These are phyloP conservation scores for Pythium aquatile DNA, from an alignment of 352 stramenopile species.

Conservation along the genomic window DNA sequence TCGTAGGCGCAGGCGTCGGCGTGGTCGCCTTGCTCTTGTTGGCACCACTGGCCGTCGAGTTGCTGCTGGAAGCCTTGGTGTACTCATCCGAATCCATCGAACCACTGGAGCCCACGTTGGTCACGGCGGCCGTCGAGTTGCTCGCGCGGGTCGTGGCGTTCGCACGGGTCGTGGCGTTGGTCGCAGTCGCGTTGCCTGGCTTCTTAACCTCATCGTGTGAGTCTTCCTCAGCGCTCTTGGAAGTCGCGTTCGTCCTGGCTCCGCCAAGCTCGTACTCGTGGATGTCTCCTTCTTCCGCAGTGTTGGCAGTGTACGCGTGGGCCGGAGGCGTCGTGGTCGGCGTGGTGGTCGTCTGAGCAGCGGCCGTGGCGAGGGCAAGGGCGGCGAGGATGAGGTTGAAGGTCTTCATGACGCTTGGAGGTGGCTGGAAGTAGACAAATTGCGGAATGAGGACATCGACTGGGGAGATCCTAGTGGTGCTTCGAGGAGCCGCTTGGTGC, in stretches of 20 bases:
- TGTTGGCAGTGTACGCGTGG: neutral
- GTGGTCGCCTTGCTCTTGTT: neutral
- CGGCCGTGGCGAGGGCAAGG: neutral
- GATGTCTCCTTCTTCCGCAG: neutral
- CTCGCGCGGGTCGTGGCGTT: too few relatives aligned
- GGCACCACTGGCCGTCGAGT: too few relatives aligned
- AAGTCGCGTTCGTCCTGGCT: neutral
- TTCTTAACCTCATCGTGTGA: neutral
- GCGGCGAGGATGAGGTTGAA: neutral
- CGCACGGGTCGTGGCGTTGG: neutral
- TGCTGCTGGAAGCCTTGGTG: too few relatives aligned
- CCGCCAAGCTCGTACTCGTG: neutral
- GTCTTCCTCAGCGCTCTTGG: neutral
- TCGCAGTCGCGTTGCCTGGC: neutral
- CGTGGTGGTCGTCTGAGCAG: neutral
- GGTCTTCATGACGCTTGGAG: neutral
- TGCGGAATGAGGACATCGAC: neutral
- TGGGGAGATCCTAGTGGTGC: neutral
- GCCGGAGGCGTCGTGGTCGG: neutral
- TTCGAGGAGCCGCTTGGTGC: too few relatives aligned
- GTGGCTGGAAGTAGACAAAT: neutral
- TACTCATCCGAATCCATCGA: too few relatives aligned
- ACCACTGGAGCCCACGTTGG: too few relatives aligned
- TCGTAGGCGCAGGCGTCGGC: neutral
- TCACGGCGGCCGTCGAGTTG: neutral